phyloP scores from a whole-genome alignment of 2,329 filamentous ascomycete species.

The Parafenestella ontariensis region DNA sequence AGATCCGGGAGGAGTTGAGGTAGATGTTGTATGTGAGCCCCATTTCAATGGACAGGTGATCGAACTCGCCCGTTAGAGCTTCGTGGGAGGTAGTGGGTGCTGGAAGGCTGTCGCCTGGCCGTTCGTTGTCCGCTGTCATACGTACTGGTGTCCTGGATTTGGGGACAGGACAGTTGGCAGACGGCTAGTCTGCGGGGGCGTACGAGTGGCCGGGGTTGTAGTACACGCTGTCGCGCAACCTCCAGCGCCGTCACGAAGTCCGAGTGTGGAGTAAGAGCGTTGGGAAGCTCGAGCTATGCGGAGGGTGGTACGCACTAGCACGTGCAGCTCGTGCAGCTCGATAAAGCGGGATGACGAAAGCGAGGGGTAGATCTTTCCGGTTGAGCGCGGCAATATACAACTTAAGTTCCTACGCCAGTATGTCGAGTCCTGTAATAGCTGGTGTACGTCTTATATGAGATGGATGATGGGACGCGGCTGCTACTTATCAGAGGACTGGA shows the following conservation, averaged over 20 bases:
- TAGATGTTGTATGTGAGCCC: constrained; percentile 92
- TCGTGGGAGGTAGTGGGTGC: constrained; percentile 6
- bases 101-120: constrained; percentile 10
- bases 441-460: not conserved
- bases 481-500: no score
- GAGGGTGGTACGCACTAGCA: constrained; percentile 24
- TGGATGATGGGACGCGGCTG: not conserved
- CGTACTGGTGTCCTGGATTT: constrained; percentile 8
- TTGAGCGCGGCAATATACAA: not conserved
- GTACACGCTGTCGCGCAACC: constrained; percentile 17
- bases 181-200: constrained; percentile 1
- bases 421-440: not conserved
- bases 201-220: not conserved
- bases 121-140: constrained; percentile 18
- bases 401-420: not conserved
- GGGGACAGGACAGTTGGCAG: constrained; percentile 2
- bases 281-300: constrained; percentile 12
- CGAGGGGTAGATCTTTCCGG: constrained; percentile 2
- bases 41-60: constrained; percentile 61
- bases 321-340: constrained; percentile 27
- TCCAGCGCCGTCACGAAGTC: constrained; percentile 7
- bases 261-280: constrained; percentile 12
- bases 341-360: constrained; percentile 17
- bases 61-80: constrained; percentile 6
- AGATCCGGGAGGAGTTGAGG: constrained; percentile 84